Evolutionary conservation across 2,329 filamentous ascomycete genomes (phyloP), one percentile per base, ranked within the genome.

Genomic region (Penicillium psychrosexuale): DNA sequence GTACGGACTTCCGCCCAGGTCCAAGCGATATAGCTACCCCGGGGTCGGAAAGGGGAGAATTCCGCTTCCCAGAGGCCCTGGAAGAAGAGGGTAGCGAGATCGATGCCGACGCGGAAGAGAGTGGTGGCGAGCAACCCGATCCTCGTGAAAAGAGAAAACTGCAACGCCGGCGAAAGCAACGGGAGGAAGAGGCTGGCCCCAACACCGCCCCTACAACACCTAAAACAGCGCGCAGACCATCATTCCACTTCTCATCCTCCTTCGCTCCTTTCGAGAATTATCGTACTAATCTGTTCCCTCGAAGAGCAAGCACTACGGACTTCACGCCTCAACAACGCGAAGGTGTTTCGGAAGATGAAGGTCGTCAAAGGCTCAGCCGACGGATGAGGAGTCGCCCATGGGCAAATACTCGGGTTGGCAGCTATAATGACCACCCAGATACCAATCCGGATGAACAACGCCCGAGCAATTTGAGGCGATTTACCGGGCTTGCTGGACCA

Each of bases 61-160:
- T 78, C 44, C 77, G 78, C 53, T 77, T 84, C 59, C 82, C 82
- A 9, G 77, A 80, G 19, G 83, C 80, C 1, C 70, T 85, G 52
- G 72, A 76, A 39, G 82, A 83, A 60, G 80, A 81, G 54, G 85
- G 84, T 19, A 89, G 85, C 69, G 90, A 92, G 70, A 84, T 80
- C 13, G 87, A 89, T 66, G 86, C 88, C 0, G 90, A 94, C 70
- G 90, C 87, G 1, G 92, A 96, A 69, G 90, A 94, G 69, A 96
- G 91, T 42, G 89, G 86, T 0, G 90, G 91, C 49, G 92, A 96
- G 68, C 81, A 80, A n/a, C 75, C 76, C 17, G 78, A 49, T 66
- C 73, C 28, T 2, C 82, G 81, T 58, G 78, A 78, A 31, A 89
- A 83, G 72, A 86, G 82, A 71, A 86, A 85, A 45, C 49, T 53